A percentile compares a stretch with the other conserved stretches of the same genome.
These are phyloP conservation scores for Exidia glandulosa DNA, from an alignment of 768 basidiomycete species.

Conservation along the genomic window DNA sequence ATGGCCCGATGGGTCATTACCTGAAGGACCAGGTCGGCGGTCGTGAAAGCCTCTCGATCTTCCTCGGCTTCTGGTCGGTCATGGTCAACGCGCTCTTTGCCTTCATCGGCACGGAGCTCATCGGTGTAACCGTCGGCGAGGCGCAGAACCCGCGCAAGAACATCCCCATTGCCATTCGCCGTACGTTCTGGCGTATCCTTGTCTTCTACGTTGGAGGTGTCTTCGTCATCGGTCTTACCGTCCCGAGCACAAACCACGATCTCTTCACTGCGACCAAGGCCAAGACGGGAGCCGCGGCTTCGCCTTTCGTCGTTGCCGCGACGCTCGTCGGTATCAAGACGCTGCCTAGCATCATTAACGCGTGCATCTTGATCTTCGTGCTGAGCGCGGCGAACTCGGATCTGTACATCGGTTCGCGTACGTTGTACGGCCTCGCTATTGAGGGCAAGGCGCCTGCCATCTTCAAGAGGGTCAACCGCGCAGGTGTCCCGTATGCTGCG, in stretches of 20 bases:
- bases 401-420: constrained; percentile 41
- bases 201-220: constrained; percentile 63
- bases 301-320: constrained; percentile 49
- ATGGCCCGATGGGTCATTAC: constrained; percentile 44
- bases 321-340: constrained; percentile 43
- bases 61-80: constrained; percentile 52
- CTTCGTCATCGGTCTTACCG: constrained; percentile 60
- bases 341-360: constrained; percentile 55
- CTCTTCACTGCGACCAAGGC: constrained; percentile 30
- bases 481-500: constrained; percentile 25
- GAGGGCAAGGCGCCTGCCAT: constrained; percentile 37
- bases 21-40: constrained; percentile 2
- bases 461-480: constrained; percentile 24
- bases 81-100: constrained; percentile 65
- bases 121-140: constrained; percentile 51
- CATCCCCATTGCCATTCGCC: constrained; percentile 57
- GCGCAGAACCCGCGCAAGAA: constrained; percentile 64
- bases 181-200: constrained; percentile 47
- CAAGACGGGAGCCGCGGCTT: constrained; percentile 41
- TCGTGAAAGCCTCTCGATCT: constrained; percentile 37
- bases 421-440: constrained; percentile 34
- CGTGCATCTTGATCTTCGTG: constrained; percentile 52
- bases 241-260: constrained; percentile 44
- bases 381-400: constrained; percentile 44
- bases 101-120: constrained; percentile 64